Evolutionary conservation across 2,329 filamentous ascomycete species (phyloP), one percentile per base, ranked within the genome.

Genomic region (Dendrostoma leiphaemia): DNA sequence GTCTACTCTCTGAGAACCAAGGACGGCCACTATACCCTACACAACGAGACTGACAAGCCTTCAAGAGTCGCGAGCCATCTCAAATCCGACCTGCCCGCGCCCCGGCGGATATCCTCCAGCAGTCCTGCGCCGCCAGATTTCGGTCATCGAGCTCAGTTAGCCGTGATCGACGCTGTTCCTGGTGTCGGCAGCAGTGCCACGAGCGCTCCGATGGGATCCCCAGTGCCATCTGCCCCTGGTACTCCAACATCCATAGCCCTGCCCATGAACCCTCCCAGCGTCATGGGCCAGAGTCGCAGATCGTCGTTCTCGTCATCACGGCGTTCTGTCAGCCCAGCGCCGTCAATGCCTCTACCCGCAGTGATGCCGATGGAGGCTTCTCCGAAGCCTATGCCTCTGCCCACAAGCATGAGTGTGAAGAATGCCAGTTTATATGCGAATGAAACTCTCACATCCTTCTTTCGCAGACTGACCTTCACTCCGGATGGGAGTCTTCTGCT

Each of bases 1-100:
- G 94, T 99, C 62, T 99, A 99, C 74, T 93, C 89, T 1, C 77
- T 99, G 59, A 96, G 91, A 75, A 96, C 90, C 21, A 99, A 97
- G 67, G 94, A 99, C 64, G 94, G 94, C 28, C 91, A 96, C 63
- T 96, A 96, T 67, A 91, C 91, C 0, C 78, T 99, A 48, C 69
- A 68, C 55, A 79, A 74, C 52, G 77, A 80, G 54, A 78, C 84
- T 55, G 82, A 84, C 60, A 85, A 84, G 52, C 86, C 90, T 19
- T 85, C 89, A 57, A 92, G 92, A 69, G 81, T 97, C 60, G 87
- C 90, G 44, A 94, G 89, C 62, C 84, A 86, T 62, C 73, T 78
- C 62, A 86, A 84, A 74, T 93, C 95, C 78, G 94, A 99, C 69
- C 77, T 99, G n/a, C 95, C 94, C 28, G 17, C 48, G 10, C 85